phyloP scores from a whole-genome alignment of 1,284 basidiomycete genomes.

The Marasmius fiardii region DNA sequence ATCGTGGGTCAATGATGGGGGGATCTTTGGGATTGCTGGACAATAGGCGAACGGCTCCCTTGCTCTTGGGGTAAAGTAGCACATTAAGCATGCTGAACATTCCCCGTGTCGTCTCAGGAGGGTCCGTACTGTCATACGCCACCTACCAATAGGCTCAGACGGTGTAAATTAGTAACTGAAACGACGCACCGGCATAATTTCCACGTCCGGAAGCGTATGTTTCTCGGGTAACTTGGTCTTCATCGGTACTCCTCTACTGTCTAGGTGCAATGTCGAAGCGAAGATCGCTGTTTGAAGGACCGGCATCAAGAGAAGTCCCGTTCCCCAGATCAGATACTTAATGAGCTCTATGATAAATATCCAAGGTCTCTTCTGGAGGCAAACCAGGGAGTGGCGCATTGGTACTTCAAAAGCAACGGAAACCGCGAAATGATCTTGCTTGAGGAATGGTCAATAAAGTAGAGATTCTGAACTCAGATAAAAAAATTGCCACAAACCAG shows the following conservation, averaged over 20 bases:
- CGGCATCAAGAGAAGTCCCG: conserved; percentile 7
- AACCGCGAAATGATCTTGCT: conserved; percentile 13
- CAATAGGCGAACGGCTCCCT: conserved; percentile 9
- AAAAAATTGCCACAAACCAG: conserved; percentile 20
- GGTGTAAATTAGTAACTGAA: too few relatives aligned
- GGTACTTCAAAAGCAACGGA: conserved; percentile 7
- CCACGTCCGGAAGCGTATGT: conserved; percentile 13
- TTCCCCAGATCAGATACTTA: conserved; percentile 12
- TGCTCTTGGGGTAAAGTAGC: conserved; percentile 8
- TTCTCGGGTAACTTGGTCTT: not conserved
- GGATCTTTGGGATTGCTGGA: conserved; percentile 8
- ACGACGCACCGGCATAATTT: conserved; percentile 13
- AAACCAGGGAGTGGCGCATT: conserved; percentile 5
- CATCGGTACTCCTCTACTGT: not conserved
- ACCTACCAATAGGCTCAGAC: too few relatives aligned
- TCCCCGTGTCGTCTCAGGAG: conserved; percentile 2
- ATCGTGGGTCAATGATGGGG: conserved; percentile 8
- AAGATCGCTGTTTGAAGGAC: conserved; percentile 11
- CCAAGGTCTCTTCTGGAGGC: conserved; percentile 6
- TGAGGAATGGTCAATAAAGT: not conserved
- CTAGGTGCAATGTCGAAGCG: conserved; percentile 5
- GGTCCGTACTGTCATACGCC: conserved; percentile 2
- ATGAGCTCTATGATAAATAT: conserved; percentile 7
- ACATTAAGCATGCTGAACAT: conserved; percentile 10
- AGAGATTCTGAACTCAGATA: not conserved